A percentile compares a stretch with the other conserved stretches of the same genome.
These are phyloP conservation scores for Blastobotrys proliferans DNA, from an alignment of 1,139 yeast genomes.

Conservation along the genomic window DNA sequence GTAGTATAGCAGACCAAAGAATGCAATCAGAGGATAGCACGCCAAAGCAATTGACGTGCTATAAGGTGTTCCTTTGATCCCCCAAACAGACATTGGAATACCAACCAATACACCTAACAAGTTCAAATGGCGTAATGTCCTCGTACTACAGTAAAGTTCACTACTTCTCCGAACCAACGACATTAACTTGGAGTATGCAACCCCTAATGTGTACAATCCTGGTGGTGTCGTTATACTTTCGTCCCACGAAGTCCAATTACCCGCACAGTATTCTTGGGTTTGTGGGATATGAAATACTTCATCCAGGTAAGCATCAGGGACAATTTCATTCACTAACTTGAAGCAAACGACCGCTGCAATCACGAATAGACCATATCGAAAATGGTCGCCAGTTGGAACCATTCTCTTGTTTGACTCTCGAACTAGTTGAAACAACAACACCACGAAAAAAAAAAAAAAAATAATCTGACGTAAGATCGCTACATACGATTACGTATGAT, in stretches of 20 bases:
- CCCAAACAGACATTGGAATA: constrained; percentile 41
- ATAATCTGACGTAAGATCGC: too few relatives aligned
- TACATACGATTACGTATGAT: too few relatives aligned
- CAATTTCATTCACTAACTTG: constrained; percentile 18
- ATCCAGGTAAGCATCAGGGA: constrained; percentile 45
- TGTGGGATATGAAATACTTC: constrained; percentile 85
- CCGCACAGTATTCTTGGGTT: constrained; percentile 60
- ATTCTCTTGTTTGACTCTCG: too few relatives aligned
- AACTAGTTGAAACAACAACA: too few relatives aligned
- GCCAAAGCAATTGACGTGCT: constrained; percentile 33
- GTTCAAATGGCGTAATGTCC: constrained; percentile 26
- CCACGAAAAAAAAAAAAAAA: too few relatives aligned
- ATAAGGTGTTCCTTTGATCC: neutral
- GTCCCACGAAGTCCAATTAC: constrained; percentile 69
- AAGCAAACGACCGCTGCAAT: constrained; percentile 15
- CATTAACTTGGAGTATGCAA: constrained; percentile 40
- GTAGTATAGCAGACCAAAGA: constrained; percentile 75
- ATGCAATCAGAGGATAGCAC: constrained; percentile 64
- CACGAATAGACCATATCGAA: constrained; percentile 1
- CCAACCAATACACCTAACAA: constrained; percentile 48
- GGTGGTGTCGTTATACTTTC: constrained; percentile 96
- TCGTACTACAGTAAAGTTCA: constrained; percentile 22
- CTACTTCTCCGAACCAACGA: constrained; percentile 14
- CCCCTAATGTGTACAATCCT: constrained; percentile 73
- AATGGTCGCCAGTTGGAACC: neutral